Conservation (phyloP, 441 rosid species). For the Eruca vesicaria region DNA sequence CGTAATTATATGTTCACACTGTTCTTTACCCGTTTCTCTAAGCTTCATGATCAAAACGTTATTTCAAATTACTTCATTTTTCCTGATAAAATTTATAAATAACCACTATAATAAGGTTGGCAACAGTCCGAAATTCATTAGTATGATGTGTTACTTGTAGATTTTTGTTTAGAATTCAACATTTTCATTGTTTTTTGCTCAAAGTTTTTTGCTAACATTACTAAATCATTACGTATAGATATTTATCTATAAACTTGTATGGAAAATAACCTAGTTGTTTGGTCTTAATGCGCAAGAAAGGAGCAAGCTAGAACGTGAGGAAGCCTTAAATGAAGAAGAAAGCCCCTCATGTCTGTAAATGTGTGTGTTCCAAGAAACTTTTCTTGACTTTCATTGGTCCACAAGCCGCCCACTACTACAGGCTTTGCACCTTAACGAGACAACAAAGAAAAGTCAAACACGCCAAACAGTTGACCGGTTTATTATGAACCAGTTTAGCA, state of each 20-base stretch:
- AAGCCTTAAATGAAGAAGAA: conserved; percentile 21
- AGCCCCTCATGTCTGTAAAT: conserved; percentile 24
- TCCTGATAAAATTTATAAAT: not conserved
- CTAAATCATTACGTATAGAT: not conserved
- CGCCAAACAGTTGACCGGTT: not conserved
- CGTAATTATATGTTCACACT: not conserved
- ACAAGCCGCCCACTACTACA: conserved; percentile 18
- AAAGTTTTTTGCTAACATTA: not conserved
- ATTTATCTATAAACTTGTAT: not conserved
- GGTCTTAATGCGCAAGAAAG: conserved; percentile 12
- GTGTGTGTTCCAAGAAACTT: conserved; percentile 21
- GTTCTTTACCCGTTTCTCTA: not conserved
- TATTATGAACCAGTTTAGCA: not conserved
- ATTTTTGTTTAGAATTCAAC: not conserved
- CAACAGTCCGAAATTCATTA: not conserved
- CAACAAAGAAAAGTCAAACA: conserved; percentile 24
- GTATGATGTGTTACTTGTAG: not conserved
- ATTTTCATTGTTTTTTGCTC: not conserved
- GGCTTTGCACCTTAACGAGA: conserved; percentile 15
- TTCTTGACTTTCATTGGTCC: conserved; percentile 12
- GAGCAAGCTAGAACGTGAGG: conserved; percentile 16
- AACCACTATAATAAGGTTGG: not conserved
- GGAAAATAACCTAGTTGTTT: not conserved
- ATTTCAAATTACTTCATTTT: not conserved
- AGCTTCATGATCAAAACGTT: not conserved